Evolutionary conservation across 2,329 filamentous ascomycete species (phyloP), one percentile per base, ranked within the genome.

Genomic region (Zelopaecilomyces penicillatus): DNA sequence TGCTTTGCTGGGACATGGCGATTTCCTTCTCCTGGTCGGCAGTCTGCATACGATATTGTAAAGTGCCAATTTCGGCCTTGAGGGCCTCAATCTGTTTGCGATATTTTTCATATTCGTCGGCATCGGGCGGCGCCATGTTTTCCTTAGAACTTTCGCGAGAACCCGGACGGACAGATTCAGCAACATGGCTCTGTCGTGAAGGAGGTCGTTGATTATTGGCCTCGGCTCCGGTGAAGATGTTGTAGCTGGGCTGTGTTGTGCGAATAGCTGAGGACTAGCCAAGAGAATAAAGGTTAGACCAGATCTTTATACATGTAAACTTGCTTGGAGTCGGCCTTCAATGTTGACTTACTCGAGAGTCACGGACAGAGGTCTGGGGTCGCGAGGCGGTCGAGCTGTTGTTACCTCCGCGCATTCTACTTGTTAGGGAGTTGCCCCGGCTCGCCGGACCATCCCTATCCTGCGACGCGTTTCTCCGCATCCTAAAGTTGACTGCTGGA

Each of bases 1-100:
- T 85, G 52, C 88, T 84, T 54, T 93, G 85, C 50, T 87, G 82
- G 11, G 95, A 73, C 7, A 80, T 75, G 39, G 82, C 72, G 56
- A 96, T 77, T 46, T 95, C 88, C 54, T 86, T 83, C 58, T 97
- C 91, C 54, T 95, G 87, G 56, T 91, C 90, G 43, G 87, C 70
- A 12, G 86, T 91, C 57, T 89, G 86, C 52, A 95, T 75, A 47
- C 91, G 87, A 67, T 96, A 98, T 50, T 83, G 83, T 41, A 96
- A 70, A 0, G 88, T 87, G 50, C 90, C 93, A 36, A 97, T 73
- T 64, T 96, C 88, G 2, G 91, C 87, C 58, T 91, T 90, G 28
- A 97, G 74, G 52, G 90, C 84, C 57, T 97, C 90, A 48, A 75
- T 77, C 32, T 69, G 69, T 44, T 67, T 73, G 40, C 72, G 69